Evolutionary conservation across 208 protist species (phyloP).

Genomic region (Leishmania arabica): DNA sequence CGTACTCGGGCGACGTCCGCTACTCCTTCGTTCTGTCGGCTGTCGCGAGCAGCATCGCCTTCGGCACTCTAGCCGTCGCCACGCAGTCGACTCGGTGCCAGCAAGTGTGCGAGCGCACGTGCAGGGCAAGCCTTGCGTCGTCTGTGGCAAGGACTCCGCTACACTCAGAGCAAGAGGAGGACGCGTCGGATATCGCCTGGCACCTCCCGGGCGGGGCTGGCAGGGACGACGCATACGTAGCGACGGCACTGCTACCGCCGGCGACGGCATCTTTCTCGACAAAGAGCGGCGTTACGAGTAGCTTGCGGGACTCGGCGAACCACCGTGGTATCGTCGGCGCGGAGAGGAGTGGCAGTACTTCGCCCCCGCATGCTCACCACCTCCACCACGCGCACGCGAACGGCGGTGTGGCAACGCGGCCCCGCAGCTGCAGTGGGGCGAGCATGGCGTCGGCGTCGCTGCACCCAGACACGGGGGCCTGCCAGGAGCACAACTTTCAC

Average conservation of each 20-base stretch:
- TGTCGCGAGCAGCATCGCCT: conserved; percentile 31
- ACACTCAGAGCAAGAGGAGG: conserved; percentile 9
- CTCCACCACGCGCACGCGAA: background rate
- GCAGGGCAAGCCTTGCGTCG: conserved; percentile 11
- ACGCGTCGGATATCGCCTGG: background rate
- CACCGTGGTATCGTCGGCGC: conserved; percentile 13
- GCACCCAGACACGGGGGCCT: conserved; percentile 23
- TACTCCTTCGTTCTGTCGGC: conserved; percentile 69
- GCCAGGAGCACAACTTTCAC: conserved; percentile 31
- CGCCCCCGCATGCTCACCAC: background rate
- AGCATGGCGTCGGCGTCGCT: conserved; percentile 6
- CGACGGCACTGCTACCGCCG: conserved; percentile 11
- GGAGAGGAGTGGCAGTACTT: conserved; percentile 9
- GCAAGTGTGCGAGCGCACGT: conserved; percentile 24
- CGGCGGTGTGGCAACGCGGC: background rate
- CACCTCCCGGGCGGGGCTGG: background rate
- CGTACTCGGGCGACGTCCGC: conserved; percentile 36
- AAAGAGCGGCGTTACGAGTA: background rate
- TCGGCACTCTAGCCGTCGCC: conserved; percentile 33
- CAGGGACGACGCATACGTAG: background rate
- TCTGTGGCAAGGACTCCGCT: conserved; percentile 11
- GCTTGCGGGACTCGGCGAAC: background rate
- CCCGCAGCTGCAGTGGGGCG: conserved; percentile 2
- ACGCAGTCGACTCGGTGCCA: conserved; percentile 23
- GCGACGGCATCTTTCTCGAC: background rate